Conservation (phyloP, 148 eudicot genomes). For the Oxyria digyna region DNA sequence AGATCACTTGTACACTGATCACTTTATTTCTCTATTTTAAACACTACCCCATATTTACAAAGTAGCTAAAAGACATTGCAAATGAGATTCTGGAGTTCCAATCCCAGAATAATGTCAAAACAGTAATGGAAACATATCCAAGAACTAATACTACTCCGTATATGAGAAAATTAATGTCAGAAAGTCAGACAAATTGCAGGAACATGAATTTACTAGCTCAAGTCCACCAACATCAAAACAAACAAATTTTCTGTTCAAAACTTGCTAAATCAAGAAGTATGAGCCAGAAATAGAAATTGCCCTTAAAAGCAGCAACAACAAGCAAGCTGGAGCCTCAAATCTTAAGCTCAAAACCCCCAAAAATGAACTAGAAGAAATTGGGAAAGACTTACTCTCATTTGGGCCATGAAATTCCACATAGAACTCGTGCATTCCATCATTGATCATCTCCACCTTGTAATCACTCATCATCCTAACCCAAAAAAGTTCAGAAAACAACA, state of each 20-base stretch:
- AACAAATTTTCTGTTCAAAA: not conserved
- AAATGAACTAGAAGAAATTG: not conserved
- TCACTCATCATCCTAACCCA: conserved; percentile 88
- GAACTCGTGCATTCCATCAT: conserved; percentile 89
- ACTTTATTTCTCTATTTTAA: not conserved
- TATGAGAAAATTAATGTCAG: not conserved
- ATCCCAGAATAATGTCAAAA: not conserved
- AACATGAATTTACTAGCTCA: not conserved
- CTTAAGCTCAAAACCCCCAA: not conserved
- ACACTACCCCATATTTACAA: not conserved
- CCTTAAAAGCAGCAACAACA: not conserved
- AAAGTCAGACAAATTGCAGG: not conserved
- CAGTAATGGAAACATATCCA: not conserved
- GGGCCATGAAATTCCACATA: conserved; percentile 90
- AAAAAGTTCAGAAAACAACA: conserved; percentile 3
- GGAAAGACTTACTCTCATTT: conserved; percentile 46
- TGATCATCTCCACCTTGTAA: conserved; percentile 92
- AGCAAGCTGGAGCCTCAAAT: not conserved
- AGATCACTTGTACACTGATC: not conserved
- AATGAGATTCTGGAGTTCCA: not conserved
- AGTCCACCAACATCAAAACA: not conserved
- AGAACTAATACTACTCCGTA: not conserved
- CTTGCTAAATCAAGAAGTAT: not conserved
- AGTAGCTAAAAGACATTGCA: not conserved
- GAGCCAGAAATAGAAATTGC: not conserved